These are phyloP conservation scores for Pseudogymnoascus pannorum DNA, from an alignment of 2,329 filamentous ascomycete species.

Conservation along the genomic window DNA sequence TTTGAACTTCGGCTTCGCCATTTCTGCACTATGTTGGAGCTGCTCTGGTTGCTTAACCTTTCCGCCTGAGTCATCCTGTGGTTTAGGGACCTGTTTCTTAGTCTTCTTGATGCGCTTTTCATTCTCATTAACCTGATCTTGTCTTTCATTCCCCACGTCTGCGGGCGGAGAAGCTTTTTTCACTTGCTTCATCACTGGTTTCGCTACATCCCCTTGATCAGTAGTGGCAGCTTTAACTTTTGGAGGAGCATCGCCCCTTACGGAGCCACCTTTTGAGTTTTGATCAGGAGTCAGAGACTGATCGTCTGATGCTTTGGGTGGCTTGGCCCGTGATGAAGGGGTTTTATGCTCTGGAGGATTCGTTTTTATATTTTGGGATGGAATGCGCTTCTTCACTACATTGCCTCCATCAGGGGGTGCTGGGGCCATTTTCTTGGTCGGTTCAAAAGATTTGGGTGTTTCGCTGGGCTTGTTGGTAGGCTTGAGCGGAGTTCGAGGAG, in stretches of 20 bases:
- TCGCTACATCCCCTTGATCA: background rate
- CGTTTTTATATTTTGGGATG: background rate
- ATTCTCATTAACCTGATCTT: background rate
- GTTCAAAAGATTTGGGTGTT: slow-evolving; percentile 16
- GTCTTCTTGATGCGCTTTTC: background rate
- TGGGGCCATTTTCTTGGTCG: slow-evolving; percentile 19
- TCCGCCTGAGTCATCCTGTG: too few relatives aligned
- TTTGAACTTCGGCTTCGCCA: background rate
- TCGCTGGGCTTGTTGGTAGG: background rate
- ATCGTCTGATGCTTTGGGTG: slow-evolving; percentile 14
- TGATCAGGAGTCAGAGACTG: too few relatives aligned
- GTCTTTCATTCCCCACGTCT: background rate
- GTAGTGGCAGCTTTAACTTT: background rate
- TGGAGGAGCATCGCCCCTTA: too few relatives aligned
- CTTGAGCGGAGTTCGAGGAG: background rate
- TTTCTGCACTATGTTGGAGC: too few relatives aligned
- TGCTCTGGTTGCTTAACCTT: too few relatives aligned
- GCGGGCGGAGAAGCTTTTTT: background rate
- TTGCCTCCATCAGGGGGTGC: slow-evolving; percentile 11
- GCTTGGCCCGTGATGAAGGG: background rate
- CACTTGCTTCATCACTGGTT: background rate
- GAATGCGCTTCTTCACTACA: background rate
- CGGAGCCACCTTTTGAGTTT: too few relatives aligned
- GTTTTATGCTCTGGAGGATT: background rate
- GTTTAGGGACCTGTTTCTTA: background rate